Base-by-base conservation (phyloP, 2,329 filamentous ascomycete genomes). In the Madurella fahalii region DNA sequence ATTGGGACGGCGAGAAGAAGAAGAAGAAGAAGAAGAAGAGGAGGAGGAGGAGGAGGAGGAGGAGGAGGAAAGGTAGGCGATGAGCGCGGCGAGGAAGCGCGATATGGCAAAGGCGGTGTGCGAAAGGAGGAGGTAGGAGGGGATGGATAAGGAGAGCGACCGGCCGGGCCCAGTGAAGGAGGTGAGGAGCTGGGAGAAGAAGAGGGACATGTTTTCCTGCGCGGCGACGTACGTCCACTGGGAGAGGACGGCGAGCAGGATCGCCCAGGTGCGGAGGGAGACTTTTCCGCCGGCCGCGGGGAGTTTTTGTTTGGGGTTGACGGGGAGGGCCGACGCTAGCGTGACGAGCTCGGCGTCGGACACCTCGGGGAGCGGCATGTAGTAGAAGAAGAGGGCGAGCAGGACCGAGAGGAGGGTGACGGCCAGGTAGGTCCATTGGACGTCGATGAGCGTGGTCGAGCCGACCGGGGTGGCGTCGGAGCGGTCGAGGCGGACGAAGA, bases 351-450 rank as follows among this genome's bases (percentile, higher is more conserved):
- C 81, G 16, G 70, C 68, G 58, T 84, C 82, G 37, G 73, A 77
- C 9, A 83, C 77, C 60, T 85, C 84, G 0, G 83, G 83, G 2
- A 86, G 71, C 0, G 83, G 83, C 75, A 85, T 82, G 63, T 86
- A 87, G 65, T 82, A 86, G 67, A 87, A 85, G 65, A 86, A 82
- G 3, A 86, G 72, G 0, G 84, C 87, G 2, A 95, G 76, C 2
- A 81, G 74, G 50, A 86, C 87, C 54, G 87, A 89, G 53, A 91
- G 85, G 20, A 87, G 75, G 0, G 88, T 89, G 57, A 93, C 86
- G 52, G 85, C 86, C n/a, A 94, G 79, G 63, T 94, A 94, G 0
- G 89, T 88, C 86, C 87, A 95, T 69, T 94, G 90, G 1, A 93
- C 87, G 57, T 87, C 84, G 58, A 88, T 79, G 2, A 94, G 77